Evolutionary conservation across 805 yeast genomes (phyloP).

Genomic region (Candida berthetii): DNA sequence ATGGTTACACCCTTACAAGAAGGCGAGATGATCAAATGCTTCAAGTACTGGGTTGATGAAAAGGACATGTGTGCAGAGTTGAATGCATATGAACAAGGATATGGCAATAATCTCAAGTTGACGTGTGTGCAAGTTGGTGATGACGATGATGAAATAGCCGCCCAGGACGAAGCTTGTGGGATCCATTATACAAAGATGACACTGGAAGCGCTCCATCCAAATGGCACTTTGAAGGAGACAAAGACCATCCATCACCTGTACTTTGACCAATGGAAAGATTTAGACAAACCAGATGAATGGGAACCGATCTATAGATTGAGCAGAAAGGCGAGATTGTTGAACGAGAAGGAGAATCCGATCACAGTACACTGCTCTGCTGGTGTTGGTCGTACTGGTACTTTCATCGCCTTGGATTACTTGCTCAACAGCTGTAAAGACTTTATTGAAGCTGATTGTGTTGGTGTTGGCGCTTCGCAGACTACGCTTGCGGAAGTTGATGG

Average conservation of each 20-base stretch:
- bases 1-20: conserved; percentile 78
- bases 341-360: conserved; percentile 33
- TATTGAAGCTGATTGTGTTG: not conserved
- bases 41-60: conserved; percentile 70
- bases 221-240: conserved; percentile 33
- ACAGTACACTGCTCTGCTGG: conserved; percentile 95
- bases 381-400: conserved; percentile 93
- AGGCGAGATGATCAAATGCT: conserved; percentile 67
- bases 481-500: not conserved
- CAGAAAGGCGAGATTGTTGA: conserved; percentile 21
- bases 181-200: conserved; percentile 12
- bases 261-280: conserved; percentile 79
- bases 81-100: conserved; percentile 6
- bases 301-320: conserved; percentile 25
- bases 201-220: conserved; percentile 16
- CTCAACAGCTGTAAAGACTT: conserved; percentile 15
- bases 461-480: not conserved
- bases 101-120: conserved; percentile 10
- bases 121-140: conserved; percentile 15
- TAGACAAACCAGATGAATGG: conserved; percentile 49
- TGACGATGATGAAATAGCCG: conserved; percentile 9
- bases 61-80: conserved; percentile 14
- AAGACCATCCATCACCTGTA: conserved; percentile 56
- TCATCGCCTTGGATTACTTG: conserved; percentile 56
- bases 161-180: conserved; percentile 15